phyloP scores from a whole-genome alignment of 805 yeast genomes.

The Candida fluviatilis region DNA sequence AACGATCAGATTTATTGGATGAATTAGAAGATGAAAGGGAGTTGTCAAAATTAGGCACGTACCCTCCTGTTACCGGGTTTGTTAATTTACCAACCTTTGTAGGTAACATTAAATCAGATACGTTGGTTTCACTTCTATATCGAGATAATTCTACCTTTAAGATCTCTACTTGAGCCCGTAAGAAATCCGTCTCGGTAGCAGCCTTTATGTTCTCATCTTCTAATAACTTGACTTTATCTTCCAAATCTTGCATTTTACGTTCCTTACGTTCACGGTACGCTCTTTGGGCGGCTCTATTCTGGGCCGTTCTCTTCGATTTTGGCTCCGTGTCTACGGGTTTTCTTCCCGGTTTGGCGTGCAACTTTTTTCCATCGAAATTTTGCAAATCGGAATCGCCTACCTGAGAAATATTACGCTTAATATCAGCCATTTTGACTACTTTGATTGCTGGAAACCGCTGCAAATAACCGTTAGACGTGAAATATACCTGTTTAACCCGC shows the following conservation, averaged over 20 bases:
- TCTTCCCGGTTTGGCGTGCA: constrained; percentile 66
- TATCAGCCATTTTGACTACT: constrained; percentile 26
- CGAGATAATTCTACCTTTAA: constrained; percentile 67
- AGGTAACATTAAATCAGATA: constrained; percentile 27
- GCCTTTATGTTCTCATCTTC: constrained; percentile 71
- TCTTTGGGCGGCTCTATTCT: constrained; percentile 97
- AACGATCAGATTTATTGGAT: constrained; percentile 9
- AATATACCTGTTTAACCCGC: background rate
- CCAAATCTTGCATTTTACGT: constrained; percentile 77
- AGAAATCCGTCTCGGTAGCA: constrained; percentile 64
- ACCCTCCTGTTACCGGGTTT: constrained; percentile 15
- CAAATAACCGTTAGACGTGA: background rate
- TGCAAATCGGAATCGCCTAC: constrained; percentile 6
- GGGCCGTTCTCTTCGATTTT: constrained; percentile 88
- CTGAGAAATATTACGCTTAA: constrained; percentile 29
- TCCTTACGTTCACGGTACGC: constrained; percentile 96
- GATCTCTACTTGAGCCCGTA: constrained; percentile 71
- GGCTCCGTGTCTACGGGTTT: constrained; percentile 78
- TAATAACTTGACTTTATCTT: constrained; percentile 65
- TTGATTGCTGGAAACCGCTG: no score
- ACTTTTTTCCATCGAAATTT: constrained; percentile 28
- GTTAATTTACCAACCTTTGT: constrained; percentile 26
- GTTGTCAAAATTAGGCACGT: constrained; percentile 22
- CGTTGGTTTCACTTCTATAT: constrained; percentile 42
- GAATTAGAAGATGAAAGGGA: constrained; percentile 16